phyloP scores from a whole-genome alignment of 83 land plant species.

The Picea abies region DNA sequence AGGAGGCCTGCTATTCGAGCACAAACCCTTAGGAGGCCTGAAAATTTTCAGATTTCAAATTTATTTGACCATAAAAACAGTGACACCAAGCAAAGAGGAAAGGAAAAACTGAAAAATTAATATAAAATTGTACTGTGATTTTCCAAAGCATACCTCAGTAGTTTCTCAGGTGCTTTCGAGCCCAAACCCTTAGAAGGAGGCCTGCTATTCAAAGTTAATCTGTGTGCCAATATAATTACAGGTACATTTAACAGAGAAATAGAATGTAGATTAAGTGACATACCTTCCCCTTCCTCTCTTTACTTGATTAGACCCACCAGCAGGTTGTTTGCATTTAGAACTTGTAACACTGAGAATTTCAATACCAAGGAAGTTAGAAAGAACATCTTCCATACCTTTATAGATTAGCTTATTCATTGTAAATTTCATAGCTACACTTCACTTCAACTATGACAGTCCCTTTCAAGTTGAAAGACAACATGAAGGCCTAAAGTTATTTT shows the following conservation, averaged over 20 bases:
- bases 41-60: neutral
- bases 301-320: neutral
- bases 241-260: neutral
- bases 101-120: neutral
- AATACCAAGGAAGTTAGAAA: neutral
- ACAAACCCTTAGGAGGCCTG: neutral
- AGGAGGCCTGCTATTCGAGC: slow-evolving; percentile 5
- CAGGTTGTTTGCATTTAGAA: neutral
- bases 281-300: slow-evolving; percentile 9
- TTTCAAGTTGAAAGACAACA: too few relatives aligned
- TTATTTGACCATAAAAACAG: too few relatives aligned
- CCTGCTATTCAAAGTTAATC: neutral
- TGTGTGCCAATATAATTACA: neutral
- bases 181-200: neutral
- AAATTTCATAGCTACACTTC: neutral
- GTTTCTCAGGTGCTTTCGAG: neutral
- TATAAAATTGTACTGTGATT: too few relatives aligned
- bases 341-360: neutral
- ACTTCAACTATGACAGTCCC: neutral
- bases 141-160: neutral
- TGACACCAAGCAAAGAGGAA: neutral
- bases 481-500: too few relatives aligned
- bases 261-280: neutral
- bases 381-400: neutral
- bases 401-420: neutral